These are phyloP conservation scores for Elongisporangium senticosum DNA, from an alignment of 352 stramenopile genomes.

Conservation along the genomic window DNA sequence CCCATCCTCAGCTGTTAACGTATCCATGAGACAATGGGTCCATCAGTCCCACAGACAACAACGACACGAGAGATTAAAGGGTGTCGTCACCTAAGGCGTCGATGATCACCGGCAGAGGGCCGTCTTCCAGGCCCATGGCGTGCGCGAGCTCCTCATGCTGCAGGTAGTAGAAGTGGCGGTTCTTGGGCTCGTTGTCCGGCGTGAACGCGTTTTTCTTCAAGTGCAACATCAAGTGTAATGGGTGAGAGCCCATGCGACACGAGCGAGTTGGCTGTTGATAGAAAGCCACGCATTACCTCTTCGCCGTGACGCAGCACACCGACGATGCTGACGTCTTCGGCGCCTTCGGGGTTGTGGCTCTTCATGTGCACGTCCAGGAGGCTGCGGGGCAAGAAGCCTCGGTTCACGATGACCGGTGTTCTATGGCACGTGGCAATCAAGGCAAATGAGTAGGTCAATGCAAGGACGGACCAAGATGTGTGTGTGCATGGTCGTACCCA, in stretches of 20 bases:
- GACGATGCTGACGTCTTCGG: constrained; percentile 43
- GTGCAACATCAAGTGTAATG: neutral
- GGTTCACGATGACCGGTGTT: constrained; percentile 81
- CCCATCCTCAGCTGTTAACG: constrained; percentile 25
- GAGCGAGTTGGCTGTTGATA: neutral
- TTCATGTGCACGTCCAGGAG: constrained; percentile 69
- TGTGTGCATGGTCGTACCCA: constrained; percentile 28
- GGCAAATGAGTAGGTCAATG: constrained; percentile 3
- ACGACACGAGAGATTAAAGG: neutral
- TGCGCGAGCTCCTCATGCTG: constrained; percentile 72
- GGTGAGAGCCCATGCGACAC: neutral
- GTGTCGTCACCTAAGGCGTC: constrained; percentile 50
- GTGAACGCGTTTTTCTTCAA: constrained; percentile 72
- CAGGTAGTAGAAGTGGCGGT: constrained; percentile 80
- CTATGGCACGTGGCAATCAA: constrained; percentile 17
- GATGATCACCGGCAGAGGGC: constrained; percentile 66
- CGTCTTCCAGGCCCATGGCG: constrained; percentile 65
- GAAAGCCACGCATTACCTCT: constrained; percentile 27
- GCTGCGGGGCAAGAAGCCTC: constrained; percentile 75
- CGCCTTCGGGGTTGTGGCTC: constrained; percentile 48
- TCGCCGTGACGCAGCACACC: constrained; percentile 77
- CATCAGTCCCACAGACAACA: neutral
- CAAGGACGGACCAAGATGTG: neutral
- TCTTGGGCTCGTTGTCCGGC: constrained; percentile 66
- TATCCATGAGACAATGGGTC: neutral